Evolutionary conservation across 371 early-diverging fungal genomes (phyloP).

Genomic region (Mucor circinelloides): DNA sequence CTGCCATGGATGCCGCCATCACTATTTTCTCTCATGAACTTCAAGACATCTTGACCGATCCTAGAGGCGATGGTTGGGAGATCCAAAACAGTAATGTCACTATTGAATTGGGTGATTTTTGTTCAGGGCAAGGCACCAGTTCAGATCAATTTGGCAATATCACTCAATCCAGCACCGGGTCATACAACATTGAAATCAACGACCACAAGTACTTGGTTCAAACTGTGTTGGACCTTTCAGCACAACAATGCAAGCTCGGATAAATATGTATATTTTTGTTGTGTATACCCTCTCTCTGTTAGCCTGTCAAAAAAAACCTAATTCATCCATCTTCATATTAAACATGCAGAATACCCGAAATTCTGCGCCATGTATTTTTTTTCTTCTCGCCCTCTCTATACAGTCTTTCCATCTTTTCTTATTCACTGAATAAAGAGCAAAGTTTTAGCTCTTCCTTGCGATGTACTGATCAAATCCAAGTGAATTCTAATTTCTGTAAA

Average conservation of each 20-base stretch:
- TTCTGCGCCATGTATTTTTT: too few relatives aligned
- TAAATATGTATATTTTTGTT: neutral
- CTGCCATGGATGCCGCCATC: constrained; percentile 53
- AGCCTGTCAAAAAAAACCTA: too few relatives aligned
- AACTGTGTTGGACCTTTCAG: constrained; percentile 42
- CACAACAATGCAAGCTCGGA: constrained; percentile 32
- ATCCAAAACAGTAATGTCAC: constrained; percentile 18
- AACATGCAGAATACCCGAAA: too few relatives aligned
- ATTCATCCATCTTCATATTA: too few relatives aligned
- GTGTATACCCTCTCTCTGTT: constrained; percentile 2
- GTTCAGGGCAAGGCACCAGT: constrained; percentile 34
- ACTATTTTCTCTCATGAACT: constrained; percentile 59
- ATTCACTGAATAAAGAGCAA: too few relatives aligned
- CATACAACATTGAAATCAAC: constrained; percentile 43
- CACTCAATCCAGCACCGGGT: constrained; percentile 30
- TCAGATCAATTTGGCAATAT: constrained; percentile 41
- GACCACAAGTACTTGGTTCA: constrained; percentile 50
- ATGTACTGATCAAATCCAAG: too few relatives aligned
- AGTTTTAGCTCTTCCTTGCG: too few relatives aligned
- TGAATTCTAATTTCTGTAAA: too few relatives aligned
- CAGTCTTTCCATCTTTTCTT: too few relatives aligned
- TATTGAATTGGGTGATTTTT: constrained; percentile 53
- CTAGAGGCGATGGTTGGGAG: constrained; percentile 49
- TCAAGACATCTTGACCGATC: constrained; percentile 55
- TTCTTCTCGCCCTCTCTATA: too few relatives aligned